Percentiles rank a stretch among this genome's conserved stretches.
Conservation (phyloP, 768 basidiomycete genomes). For the Lactifluus echinatus region DNA sequence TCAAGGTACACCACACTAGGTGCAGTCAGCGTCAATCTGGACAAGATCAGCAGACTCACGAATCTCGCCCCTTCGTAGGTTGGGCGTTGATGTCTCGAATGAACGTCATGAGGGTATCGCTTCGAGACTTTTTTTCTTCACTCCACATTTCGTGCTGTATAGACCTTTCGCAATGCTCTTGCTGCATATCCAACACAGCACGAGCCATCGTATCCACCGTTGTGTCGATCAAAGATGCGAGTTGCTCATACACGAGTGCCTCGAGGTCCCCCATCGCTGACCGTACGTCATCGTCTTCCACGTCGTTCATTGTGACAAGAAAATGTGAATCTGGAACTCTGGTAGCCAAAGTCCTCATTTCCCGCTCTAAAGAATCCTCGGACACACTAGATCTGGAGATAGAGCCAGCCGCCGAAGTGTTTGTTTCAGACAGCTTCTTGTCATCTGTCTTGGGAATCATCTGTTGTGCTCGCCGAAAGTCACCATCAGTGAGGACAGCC, state of each 20-base stretch:
- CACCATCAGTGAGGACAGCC: neutral
- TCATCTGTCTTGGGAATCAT: neutral
- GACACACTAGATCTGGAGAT: neutral
- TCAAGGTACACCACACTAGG: neutral
- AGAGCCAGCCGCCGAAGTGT: neutral
- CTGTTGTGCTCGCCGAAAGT: neutral
- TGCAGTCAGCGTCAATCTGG: neutral
- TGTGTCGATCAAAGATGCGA: conserved; percentile 2
- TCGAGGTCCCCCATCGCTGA: conserved; percentile 1
- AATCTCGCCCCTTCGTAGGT: neutral
- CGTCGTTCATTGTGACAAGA: neutral
- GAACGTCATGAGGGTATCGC: neutral
- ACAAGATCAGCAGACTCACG: neutral
- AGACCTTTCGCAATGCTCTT: neutral
- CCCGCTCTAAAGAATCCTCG: neutral
- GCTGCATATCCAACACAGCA: conserved; percentile 9
- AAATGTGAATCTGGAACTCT: conserved; percentile 6
- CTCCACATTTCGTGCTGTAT: conserved; percentile 5
- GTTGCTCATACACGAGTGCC: neutral
- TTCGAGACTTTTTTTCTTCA: neutral
- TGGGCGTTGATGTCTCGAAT: conserved; percentile 8
- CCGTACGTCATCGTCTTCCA: neutral
- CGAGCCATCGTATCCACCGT: neutral
- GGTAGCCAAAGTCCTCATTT: conserved; percentile 2
- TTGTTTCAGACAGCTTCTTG: neutral